Conservation (phyloP, 106 monocot species). For the Dendrobium huoshanense region DNA sequence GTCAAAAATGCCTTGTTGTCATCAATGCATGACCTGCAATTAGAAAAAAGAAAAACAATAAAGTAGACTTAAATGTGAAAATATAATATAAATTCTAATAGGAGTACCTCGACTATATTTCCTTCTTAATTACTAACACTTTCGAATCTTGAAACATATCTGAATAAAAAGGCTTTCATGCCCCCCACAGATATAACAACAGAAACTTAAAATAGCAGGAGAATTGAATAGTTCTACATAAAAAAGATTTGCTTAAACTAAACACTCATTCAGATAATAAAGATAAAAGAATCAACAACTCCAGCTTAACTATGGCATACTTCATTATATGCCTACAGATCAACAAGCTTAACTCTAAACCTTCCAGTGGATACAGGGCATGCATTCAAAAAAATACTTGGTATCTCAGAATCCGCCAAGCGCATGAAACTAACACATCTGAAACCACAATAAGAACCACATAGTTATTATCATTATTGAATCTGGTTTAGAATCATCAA, state of each 20-base stretch:
- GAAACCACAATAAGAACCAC: no score
- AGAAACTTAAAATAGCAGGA: background rate
- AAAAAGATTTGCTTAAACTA: background rate
- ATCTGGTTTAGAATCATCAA: no score
- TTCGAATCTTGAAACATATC: background rate
- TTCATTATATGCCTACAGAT: no score
- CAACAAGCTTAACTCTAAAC: no score
- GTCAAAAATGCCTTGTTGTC: constrained; percentile 83
- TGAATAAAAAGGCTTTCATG: background rate
- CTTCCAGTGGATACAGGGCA: no score
- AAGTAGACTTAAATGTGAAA: background rate
- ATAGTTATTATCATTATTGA: no score
- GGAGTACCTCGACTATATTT: background rate
- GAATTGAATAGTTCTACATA: background rate
- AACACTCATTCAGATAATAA: no score
- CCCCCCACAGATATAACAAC: background rate
- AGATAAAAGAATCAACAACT: no score
- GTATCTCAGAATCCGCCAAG: no score
- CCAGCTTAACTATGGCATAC: no score
- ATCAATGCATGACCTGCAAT: constrained; percentile 79
- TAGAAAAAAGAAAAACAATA: background rate
- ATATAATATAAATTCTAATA: background rate
- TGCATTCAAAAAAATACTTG: no score
- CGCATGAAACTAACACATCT: no score
- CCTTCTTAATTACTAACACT: background rate